A percentile compares a stretch with the other conserved stretches of the same genome.
Evolutionary conservation across 2,329 filamentous ascomycete genomes (phyloP).

Genomic region (Aspergillus sp.): DNA sequence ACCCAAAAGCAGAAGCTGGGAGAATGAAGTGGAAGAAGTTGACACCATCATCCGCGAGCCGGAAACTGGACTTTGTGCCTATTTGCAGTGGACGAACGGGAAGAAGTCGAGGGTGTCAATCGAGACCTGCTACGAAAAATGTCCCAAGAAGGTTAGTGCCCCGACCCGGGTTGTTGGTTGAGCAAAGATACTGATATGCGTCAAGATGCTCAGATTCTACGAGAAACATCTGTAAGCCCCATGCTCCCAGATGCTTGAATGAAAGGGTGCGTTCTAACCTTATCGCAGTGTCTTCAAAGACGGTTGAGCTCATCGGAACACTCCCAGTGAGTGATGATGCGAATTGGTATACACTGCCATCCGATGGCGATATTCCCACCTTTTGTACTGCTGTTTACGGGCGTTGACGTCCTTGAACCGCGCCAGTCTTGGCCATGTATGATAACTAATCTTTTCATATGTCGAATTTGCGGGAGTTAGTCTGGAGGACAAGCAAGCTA

Average conservation of each 20-base stretch:
- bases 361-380: too few species aligned
- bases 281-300: slow-evolving; percentile 30
- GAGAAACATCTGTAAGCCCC: slow-evolving; percentile 39
- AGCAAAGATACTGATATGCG: slow-evolving; percentile 7
- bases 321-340: background rate
- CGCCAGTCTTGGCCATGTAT: too few species aligned
- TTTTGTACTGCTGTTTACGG: too few species aligned
- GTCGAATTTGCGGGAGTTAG: too few species aligned
- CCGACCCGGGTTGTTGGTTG: background rate
- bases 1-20: slow-evolving; percentile 36
- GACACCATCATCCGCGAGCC: slow-evolving; percentile 37
- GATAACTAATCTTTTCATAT: too few species aligned
- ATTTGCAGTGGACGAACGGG: slow-evolving; percentile 38
- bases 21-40: slow-evolving; percentile 32
- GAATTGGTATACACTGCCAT: background rate
- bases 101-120: slow-evolving; percentile 37
- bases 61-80: slow-evolving; percentile 29
- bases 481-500: too few species aligned
- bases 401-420: too few species aligned
- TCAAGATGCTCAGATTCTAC: slow-evolving; percentile 42
- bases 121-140: slow-evolving; percentile 35
- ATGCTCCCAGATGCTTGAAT: background rate
- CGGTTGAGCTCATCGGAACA: slow-evolving; percentile 5
- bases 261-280: slow-evolving; percentile 7
- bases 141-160: slow-evolving; percentile 32